Evolutionary conservation across 2,329 filamentous ascomycete species (phyloP).

Genomic region (Penicillium glabrum): DNA sequence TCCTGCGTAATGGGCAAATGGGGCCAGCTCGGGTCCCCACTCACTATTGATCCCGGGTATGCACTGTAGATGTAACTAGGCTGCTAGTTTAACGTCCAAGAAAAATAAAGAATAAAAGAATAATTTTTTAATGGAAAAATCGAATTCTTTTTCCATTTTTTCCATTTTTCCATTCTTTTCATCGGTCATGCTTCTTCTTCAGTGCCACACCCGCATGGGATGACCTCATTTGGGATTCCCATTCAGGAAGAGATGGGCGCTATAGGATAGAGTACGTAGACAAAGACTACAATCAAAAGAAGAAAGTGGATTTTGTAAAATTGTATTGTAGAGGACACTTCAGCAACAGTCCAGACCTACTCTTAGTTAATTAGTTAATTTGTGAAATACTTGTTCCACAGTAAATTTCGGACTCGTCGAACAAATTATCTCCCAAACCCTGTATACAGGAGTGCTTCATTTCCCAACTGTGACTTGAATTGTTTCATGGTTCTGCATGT

Average conservation of each 20-base stretch:
- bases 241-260: not conserved
- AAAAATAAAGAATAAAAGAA: not conserved
- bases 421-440: not conserved
- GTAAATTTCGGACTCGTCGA: not conserved
- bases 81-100: not conserved
- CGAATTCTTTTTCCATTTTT: not conserved
- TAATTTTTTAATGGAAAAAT: not conserved
- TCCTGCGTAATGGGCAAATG: conserved; percentile 1
- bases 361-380: not conserved
- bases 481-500: conserved; percentile 24
- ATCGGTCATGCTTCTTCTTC: conserved; percentile 1
- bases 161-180: not conserved
- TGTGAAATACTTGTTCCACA: not conserved
- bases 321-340: not conserved
- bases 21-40: not conserved
- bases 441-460: conserved; percentile 12
- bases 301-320: not conserved
- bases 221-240: conserved; percentile 1
- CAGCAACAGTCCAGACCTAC: not conserved
- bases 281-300: not conserved
- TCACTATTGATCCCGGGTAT: not conserved
- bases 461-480: conserved; percentile 19
- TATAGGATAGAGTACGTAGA: not conserved
- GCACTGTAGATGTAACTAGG: conserved; percentile 1
- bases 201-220: not conserved